Percentiles rank a stretch among this genome's conserved stretches.
phyloP scores from a whole-genome alignment of 768 basidiomycete species.

The Tephrocybe sp. region DNA sequence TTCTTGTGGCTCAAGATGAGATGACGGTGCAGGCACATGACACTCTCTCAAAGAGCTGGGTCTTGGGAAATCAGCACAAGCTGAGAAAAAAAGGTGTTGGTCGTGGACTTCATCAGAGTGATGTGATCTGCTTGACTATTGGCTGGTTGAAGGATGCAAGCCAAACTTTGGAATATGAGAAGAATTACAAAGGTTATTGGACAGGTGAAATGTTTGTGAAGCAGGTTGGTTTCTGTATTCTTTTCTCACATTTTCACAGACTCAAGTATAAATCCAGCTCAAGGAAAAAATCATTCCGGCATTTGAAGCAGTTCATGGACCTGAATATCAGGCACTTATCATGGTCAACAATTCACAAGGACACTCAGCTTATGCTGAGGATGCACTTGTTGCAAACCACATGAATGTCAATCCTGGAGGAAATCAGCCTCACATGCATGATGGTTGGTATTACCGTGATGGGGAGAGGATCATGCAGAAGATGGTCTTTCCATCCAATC shows the following conservation, averaged over 20 bases:
- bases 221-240: too few relatives aligned
- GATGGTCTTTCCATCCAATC: constrained; percentile 35
- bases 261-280: constrained; percentile 16
- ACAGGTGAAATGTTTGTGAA: too few relatives aligned
- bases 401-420: constrained; percentile 42
- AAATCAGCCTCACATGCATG: constrained; percentile 32
- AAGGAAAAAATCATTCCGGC: constrained; percentile 9
- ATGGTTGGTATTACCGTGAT: constrained; percentile 30
- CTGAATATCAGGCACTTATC: constrained; percentile 25
- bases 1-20: constrained; percentile 35
- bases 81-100: constrained; percentile 39
- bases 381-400: constrained; percentile 31
- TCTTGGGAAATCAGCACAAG: constrained; percentile 30
- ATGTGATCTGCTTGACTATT: constrained; percentile 34
- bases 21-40: constrained; percentile 43
- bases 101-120: constrained; percentile 31
- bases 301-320: constrained; percentile 3
- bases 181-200: constrained; percentile 27
- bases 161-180: constrained; percentile 34
- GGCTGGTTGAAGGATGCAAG: constrained; percentile 28
- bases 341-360: constrained; percentile 35
- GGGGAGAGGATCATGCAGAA: constrained; percentile 25
- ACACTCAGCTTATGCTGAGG: constrained; percentile 34
- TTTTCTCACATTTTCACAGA: too few relatives aligned
- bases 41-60: constrained; percentile 31